Evolutionary conservation across 2,329 filamentous ascomycete species (phyloP), one percentile per base, ranked within the genome.

Genomic region (Alternaria sp.): DNA sequence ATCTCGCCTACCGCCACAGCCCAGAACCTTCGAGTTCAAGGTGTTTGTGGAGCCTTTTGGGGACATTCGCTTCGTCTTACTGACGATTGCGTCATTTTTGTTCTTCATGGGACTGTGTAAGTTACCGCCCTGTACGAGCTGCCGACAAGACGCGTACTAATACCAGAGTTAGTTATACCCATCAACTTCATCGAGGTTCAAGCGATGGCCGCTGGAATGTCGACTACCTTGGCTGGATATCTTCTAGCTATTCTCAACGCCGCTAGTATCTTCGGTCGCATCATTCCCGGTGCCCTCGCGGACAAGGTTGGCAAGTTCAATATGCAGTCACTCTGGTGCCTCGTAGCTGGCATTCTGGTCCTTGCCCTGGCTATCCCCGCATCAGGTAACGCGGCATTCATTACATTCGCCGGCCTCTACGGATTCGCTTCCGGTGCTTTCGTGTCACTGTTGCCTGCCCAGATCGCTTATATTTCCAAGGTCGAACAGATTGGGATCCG

Each of bases 101-200:
- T 82, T 83, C 63, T 89, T 90, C 76, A 79, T 90, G 68, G 86
- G 84, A 76, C 87, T 91, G 66, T 87, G 49, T 51, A 51, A n/a
- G 49, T 19, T 15, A 17, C 5, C 8, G 4, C 32, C 13, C 17
- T 23, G 12, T 23, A 19, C 17, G n/a, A 36, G 9, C 28, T 23
- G 3, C 17, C 15, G 7, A 9, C 3, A 12, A 51, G 49, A 32
- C 28, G 21, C 9, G 13, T n/a, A 51, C 49, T 51, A 23, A 51
- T 9, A 3, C 13, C 7, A 36, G 9, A 13, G 4, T 9, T 36
- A 51, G 49, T 91, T 74, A 71, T 88, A 15, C 86, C 87, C 5
- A 74, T 79, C 59, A 77, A 79, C 66, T 89, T 83, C 70, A 76
- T 86, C 57, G 80, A 83, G 40, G 68, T 82, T 1, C 72, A 85